These are phyloP conservation scores for Metschnikowia similis DNA, from an alignment of 805 yeast genomes.

Conservation along the genomic window DNA sequence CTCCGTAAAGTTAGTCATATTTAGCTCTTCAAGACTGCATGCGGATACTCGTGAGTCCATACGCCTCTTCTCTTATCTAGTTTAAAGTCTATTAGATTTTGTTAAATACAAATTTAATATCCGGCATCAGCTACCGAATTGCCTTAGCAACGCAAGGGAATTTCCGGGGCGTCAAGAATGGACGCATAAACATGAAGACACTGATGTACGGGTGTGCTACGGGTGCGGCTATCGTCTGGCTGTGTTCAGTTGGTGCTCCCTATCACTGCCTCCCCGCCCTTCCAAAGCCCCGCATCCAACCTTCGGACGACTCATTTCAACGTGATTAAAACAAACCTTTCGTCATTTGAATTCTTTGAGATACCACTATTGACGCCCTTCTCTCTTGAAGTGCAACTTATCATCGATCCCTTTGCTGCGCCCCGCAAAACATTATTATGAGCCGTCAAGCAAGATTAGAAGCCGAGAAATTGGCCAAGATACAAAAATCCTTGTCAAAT, in stretches of 20 bases:
- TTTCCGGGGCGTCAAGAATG: background rate
- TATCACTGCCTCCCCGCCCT: background rate
- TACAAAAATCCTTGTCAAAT: constrained; percentile 33
- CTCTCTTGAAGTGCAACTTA: background rate
- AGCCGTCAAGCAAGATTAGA: constrained; percentile 36
- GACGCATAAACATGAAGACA: background rate
- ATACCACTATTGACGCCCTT: too few species aligned
- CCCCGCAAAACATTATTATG: constrained; percentile 21
- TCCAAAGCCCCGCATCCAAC: background rate
- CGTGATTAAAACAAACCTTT: background rate
- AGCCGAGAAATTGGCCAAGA: constrained; percentile 39
- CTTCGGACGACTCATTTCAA: background rate
- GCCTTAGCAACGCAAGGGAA: background rate
- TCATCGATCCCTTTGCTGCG: background rate
- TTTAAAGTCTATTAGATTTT: too few species aligned
- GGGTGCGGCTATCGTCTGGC: constrained; percentile 1
- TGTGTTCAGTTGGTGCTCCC: constrained; percentile 2
- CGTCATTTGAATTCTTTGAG: background rate
- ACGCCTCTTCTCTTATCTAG: too few species aligned
- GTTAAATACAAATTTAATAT: too few species aligned
- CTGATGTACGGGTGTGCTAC: background rate
- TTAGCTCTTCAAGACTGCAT: too few species aligned
- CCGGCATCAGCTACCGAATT: background rate
- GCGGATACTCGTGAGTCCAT: too few species aligned
- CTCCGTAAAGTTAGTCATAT: too few species aligned